A percentile compares a stretch with the other conserved stretches of the same genome.
phyloP scores from a whole-genome alignment of 306 rosid genomes.

The Crotalaria pallida region DNA sequence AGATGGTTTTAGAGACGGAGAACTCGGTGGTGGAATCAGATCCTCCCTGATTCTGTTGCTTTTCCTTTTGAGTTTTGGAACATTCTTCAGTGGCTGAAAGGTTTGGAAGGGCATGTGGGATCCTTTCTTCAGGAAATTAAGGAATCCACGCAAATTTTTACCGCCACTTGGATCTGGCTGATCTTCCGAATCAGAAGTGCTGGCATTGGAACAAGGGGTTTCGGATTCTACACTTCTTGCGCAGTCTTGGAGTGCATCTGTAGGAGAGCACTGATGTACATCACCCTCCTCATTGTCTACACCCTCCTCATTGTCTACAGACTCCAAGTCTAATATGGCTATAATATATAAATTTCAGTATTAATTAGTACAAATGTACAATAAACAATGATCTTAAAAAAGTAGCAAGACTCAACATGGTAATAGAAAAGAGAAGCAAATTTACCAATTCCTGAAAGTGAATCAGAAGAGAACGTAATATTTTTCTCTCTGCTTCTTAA shows the following conservation, averaged over 20 bases:
- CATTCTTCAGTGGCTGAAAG: constrained; percentile 45
- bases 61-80: constrained; percentile 62
- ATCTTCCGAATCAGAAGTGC: constrained; percentile 62
- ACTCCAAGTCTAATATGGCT: constrained; percentile 40
- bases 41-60: constrained; percentile 70
- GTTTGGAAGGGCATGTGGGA: constrained; percentile 50
- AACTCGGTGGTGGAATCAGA: constrained; percentile 40
- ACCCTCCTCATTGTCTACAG: constrained; percentile 40
- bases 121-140: constrained; percentile 59
- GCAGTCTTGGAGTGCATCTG: background rate
- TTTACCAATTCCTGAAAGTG: constrained; percentile 53
- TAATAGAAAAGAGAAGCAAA: background rate
- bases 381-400: background rate
- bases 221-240: constrained; percentile 38
- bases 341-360: constrained; percentile 9
- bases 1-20: constrained; percentile 37
- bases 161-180: constrained; percentile 21
- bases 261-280: constrained; percentile 22
- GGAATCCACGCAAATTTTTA: constrained; percentile 51
- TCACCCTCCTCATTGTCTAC: constrained; percentile 45
- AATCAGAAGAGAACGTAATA: constrained; percentile 53
- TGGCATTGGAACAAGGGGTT: constrained; percentile 48
- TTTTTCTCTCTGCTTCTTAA: constrained; percentile 32
- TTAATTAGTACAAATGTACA: no score
- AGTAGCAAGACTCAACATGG: background rate